These are phyloP conservation scores for Mortierella sp. DNA, from an alignment of 371 early-diverging fungal genomes.

Conservation along the genomic window DNA sequence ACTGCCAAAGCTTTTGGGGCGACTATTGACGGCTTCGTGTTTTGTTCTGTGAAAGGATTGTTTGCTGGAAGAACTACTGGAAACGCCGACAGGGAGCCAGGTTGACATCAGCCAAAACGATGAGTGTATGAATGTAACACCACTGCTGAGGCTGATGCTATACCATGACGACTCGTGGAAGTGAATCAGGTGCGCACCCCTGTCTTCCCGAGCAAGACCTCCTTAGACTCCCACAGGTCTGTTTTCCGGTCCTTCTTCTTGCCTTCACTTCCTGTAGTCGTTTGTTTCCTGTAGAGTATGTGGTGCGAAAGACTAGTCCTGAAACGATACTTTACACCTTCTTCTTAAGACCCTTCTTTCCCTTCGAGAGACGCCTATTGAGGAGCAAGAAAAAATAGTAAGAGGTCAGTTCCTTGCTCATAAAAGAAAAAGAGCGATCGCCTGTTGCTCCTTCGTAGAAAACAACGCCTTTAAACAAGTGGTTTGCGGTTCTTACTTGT, in stretches of 20 bases:
- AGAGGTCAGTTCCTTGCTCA: not conserved
- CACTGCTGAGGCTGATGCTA: not conserved
- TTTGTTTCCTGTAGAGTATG: not conserved
- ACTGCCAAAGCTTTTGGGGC: not conserved
- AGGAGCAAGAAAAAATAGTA: not conserved
- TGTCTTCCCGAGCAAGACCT: not conserved
- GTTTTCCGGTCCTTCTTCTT: not conserved
- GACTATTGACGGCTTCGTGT: not conserved
- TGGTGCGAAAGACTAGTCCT: not conserved
- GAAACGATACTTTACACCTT: conserved; percentile 84
- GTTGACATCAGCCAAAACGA: not conserved
- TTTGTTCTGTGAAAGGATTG: not conserved
- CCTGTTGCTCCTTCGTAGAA: not conserved
- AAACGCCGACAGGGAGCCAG: not conserved
- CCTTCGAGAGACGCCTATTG: conserved; percentile 91
- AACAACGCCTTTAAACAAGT: not conserved
- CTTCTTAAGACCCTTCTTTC: conserved; percentile 98
- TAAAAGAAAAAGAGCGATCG: not conserved
- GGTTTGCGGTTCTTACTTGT: conserved; percentile 39
- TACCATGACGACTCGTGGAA: not conserved
- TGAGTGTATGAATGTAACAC: not conserved
- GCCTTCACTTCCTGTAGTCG: not conserved
- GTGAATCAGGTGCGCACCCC: not conserved
- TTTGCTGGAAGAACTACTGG: not conserved
- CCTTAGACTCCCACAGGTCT: not conserved